phyloP scores from a whole-genome alignment of 2,329 filamentous ascomycete species.

The Diaporthe caulivora region DNA sequence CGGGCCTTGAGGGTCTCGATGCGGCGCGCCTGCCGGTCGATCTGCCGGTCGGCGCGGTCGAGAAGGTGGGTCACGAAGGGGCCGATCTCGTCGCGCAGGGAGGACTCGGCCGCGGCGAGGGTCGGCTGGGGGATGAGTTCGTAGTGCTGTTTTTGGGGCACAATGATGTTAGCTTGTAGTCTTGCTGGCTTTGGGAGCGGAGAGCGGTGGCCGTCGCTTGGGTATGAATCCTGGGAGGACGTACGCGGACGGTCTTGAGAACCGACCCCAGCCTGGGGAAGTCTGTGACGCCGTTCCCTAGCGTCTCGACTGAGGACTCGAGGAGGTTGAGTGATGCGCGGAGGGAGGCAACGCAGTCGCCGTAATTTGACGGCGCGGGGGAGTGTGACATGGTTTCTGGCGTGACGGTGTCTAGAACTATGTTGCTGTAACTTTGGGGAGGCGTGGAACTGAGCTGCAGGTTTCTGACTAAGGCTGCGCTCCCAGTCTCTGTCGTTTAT shows the following conservation, averaged over 20 bases:
- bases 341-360: constrained; percentile 70
- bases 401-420: neutral
- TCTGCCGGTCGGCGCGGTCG: constrained; percentile 83
- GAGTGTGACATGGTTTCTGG: constrained; percentile 30
- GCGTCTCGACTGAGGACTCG: constrained; percentile 69
- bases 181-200: neutral
- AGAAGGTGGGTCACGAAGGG: constrained; percentile 86
- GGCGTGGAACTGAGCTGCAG: too few species aligned
- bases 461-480: too few species aligned
- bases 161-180: neutral
- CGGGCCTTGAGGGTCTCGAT: constrained; percentile 88
- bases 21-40: constrained; percentile 84
- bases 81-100: constrained; percentile 89
- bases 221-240: constrained; percentile 44
- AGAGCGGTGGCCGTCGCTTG: too few species aligned
- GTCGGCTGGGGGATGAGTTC: constrained; percentile 90
- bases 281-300: constrained; percentile 68
- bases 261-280: constrained; percentile 68
- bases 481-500: neutral
- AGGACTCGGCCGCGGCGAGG: constrained; percentile 83
- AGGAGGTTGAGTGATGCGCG: constrained; percentile 72
- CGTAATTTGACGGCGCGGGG: constrained; percentile 54
- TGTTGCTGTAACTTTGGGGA: too few species aligned
- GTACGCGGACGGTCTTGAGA: constrained; percentile 69
- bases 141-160: constrained; percentile 75